phyloP scores from a whole-genome alignment of 1,284 basidiomycete genomes.

The Fomitopsis pinicola region DNA sequence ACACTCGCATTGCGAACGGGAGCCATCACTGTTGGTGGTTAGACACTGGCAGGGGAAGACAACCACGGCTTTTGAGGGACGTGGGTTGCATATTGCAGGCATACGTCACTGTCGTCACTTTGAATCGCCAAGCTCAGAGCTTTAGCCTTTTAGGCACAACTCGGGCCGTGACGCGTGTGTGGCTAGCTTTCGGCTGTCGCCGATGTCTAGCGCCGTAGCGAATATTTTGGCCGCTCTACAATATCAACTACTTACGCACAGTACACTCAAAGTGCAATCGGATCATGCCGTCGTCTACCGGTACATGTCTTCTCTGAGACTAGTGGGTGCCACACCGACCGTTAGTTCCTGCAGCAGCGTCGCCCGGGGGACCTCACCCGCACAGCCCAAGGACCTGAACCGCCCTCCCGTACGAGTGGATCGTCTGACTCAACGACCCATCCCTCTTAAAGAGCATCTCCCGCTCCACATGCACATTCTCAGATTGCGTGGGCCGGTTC shows the following conservation, averaged over 20 bases:
- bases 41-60: no score
- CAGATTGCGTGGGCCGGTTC: constrained; percentile 28
- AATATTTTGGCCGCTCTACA: no score
- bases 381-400: constrained; percentile 20
- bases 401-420: constrained; percentile 34
- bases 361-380: constrained; percentile 15
- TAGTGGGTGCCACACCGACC: constrained; percentile 9
- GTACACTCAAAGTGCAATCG: not conserved
- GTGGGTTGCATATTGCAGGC: no score
- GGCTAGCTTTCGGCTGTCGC: no score
- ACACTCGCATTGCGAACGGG: constrained; percentile 7
- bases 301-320: not conserved
- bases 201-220: no score
- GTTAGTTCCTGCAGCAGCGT: constrained; percentile 12
- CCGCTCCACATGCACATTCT: constrained; percentile 32
- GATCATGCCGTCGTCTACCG: not conserved
- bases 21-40: constrained; percentile 1
- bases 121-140: no score
- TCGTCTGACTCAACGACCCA: constrained; percentile 23
- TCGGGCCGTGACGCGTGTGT: no score
- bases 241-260: no score
- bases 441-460: constrained; percentile 13
- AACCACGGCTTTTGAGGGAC: no score
- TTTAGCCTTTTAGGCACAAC: no score
- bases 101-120: no score